These are phyloP conservation scores for Lasiodiplodia theobromae DNA, from an alignment of 2,329 filamentous ascomycete genomes.

Conservation along the genomic window DNA sequence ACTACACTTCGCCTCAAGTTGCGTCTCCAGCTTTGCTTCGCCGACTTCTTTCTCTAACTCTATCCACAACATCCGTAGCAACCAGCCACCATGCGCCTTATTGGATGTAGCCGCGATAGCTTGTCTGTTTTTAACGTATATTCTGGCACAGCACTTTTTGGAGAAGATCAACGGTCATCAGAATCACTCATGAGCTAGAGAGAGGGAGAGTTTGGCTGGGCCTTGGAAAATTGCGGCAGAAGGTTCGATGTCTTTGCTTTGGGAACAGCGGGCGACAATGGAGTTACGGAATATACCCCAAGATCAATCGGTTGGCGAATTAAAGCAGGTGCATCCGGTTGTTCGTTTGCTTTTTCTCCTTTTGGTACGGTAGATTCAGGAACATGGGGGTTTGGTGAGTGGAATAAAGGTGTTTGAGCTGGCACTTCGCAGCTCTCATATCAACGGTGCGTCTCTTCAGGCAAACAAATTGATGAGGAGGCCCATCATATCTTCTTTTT, in stretches of 20 bases:
- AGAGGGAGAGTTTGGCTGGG: background rate
- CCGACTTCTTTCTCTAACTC: background rate
- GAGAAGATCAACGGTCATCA: background rate
- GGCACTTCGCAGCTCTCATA: too few relatives aligned
- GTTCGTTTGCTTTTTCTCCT: background rate
- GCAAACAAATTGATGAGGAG: too few relatives aligned
- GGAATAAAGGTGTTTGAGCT: too few relatives aligned
- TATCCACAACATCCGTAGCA: slow-evolving; percentile 5
- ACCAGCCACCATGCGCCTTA: slow-evolving; percentile 63
- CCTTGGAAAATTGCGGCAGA: too few relatives aligned
- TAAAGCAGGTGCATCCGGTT: background rate
- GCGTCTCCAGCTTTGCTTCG: slow-evolving; percentile 9
- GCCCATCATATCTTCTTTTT: too few relatives aligned
- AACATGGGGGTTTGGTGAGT: background rate
- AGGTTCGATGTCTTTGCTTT: background rate
- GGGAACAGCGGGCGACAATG: background rate
- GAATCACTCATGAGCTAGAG: background rate
- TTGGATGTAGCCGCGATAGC: too few relatives aligned
- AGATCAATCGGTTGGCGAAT: background rate
- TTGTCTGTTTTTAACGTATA: too few relatives aligned
- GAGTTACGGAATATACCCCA: background rate
- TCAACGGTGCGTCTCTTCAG: too few relatives aligned
- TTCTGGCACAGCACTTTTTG: background rate
- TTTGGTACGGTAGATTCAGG: background rate
- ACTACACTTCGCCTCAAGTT: background rate